Conservation (phyloP, 345 rosid species). For the Dipteronia sinensis region DNA sequence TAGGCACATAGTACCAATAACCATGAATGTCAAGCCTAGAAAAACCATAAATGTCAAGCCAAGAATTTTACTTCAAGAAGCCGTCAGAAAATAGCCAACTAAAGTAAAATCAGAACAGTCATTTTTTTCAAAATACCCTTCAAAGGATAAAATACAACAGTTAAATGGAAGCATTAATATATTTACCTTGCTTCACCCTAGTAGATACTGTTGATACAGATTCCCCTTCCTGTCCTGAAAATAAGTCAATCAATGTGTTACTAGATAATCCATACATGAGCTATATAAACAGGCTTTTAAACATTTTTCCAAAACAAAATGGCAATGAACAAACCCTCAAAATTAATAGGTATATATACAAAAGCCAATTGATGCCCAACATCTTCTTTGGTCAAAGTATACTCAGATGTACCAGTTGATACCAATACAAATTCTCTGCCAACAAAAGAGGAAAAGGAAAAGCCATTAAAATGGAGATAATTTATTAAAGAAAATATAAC, state of each 20-base stretch:
- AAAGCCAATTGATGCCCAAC: constrained; percentile 74
- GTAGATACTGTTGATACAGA: constrained; percentile 59
- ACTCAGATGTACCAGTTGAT: constrained; percentile 81
- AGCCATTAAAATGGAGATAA: neutral
- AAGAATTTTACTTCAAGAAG: neutral
- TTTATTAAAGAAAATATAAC: neutral
- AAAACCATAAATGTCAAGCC: neutral
- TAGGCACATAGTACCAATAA: neutral
- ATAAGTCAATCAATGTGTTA: constrained; percentile 16
- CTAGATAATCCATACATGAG: constrained; percentile 5
- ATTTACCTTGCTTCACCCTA: constrained; percentile 77
- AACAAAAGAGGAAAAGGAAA: constrained; percentile 13
- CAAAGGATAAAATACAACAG: neutral
- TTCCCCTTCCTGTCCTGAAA: constrained; percentile 91
- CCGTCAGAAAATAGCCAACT: neutral
- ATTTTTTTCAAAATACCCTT: neutral
- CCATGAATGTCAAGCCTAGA: neutral
- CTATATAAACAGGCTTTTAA: constrained; percentile 17
- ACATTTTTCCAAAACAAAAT: constrained; percentile 14
- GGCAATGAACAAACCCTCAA: constrained; percentile 66
- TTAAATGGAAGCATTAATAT: constrained; percentile 19
- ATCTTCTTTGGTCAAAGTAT: constrained; percentile 81
- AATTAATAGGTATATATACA: constrained; percentile 82
- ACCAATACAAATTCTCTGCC: constrained; percentile 60
- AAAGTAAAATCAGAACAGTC: constrained; percentile 2